These are phyloP conservation scores for Corymbia citriodora DNA, from an alignment of 441 rosid species.

Conservation along the genomic window DNA sequence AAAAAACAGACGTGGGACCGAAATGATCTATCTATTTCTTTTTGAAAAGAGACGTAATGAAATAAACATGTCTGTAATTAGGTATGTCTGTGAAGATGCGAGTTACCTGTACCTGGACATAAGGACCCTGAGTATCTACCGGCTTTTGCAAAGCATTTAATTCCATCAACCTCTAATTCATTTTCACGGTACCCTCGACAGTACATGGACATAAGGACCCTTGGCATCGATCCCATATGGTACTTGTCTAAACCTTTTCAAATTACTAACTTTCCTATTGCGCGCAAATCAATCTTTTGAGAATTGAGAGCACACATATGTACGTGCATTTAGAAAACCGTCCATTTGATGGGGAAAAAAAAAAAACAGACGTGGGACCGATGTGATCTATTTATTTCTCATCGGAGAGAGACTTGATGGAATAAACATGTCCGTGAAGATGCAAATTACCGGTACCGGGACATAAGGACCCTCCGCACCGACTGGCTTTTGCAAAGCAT, in stretches of 20 bases:
- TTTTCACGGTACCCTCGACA: background rate
- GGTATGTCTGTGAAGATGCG: background rate
- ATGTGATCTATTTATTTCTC: background rate
- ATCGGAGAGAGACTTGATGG: background rate
- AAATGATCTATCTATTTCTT: fast-evolving
- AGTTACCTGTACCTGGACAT: background rate
- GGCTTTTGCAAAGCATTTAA: background rate
- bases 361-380: background rate
- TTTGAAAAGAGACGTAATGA: background rate
- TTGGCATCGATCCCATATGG: no score
- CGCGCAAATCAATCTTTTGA: background rate
- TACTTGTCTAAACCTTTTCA: background rate
- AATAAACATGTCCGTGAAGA: background rate
- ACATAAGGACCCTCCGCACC: background rate
- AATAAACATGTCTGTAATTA: background rate
- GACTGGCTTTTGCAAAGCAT: background rate
- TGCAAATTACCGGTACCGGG: background rate
- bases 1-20: background rate
- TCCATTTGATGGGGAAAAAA: background rate
- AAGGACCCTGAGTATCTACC: background rate
- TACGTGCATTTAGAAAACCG: fast-evolving
- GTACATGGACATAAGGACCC: background rate
- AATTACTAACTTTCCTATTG: background rate
- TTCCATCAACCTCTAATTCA: background rate
- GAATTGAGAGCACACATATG: fast-evolving